Conservation (phyloP, 148 eudicot species). For the Rhododendron kiyosumense region DNA sequence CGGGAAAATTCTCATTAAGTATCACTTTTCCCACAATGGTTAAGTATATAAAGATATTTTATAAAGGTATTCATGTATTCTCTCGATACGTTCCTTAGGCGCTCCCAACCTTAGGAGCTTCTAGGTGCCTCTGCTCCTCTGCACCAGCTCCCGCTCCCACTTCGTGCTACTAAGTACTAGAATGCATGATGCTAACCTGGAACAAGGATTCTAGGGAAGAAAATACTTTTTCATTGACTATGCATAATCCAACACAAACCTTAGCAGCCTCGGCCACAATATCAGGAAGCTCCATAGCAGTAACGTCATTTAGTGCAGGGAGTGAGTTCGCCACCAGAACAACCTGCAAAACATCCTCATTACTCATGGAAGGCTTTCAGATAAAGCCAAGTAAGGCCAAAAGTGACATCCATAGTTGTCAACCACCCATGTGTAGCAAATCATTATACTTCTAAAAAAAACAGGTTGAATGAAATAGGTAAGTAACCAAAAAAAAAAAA, state of each 20-base stretch:
- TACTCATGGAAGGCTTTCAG: not conserved
- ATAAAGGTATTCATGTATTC: too few relatives aligned
- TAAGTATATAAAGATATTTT: too few relatives aligned
- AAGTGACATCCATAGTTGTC: not conserved
- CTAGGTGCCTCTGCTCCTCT: too few relatives aligned
- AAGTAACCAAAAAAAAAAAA: not conserved
- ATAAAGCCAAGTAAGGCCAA: not conserved
- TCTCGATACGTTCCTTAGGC: too few relatives aligned
- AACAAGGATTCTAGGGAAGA: not conserved
- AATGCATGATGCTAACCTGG: not conserved
- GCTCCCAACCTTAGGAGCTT: too few relatives aligned
- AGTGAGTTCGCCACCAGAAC: conserved; percentile 95
- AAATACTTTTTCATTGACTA: not conserved
- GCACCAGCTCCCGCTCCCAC: too few relatives aligned
- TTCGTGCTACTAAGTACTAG: not conserved
- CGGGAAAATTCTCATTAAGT: too few relatives aligned
- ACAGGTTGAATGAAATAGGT: not conserved
- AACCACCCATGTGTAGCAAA: not conserved
- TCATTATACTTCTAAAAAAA: not conserved
- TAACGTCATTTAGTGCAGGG: conserved; percentile 91
- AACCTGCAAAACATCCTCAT: conserved; percentile 46
- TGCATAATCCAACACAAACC: conserved; percentile 32
- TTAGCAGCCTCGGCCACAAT: conserved; percentile 99
- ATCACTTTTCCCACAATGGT: too few relatives aligned
- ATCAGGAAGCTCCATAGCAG: conserved; percentile 95